A percentile compares a stretch with the other conserved stretches of the same genome.
These are phyloP conservation scores for Dipteronia dyeriana DNA, from an alignment of 345 rosid species.

Conservation along the genomic window DNA sequence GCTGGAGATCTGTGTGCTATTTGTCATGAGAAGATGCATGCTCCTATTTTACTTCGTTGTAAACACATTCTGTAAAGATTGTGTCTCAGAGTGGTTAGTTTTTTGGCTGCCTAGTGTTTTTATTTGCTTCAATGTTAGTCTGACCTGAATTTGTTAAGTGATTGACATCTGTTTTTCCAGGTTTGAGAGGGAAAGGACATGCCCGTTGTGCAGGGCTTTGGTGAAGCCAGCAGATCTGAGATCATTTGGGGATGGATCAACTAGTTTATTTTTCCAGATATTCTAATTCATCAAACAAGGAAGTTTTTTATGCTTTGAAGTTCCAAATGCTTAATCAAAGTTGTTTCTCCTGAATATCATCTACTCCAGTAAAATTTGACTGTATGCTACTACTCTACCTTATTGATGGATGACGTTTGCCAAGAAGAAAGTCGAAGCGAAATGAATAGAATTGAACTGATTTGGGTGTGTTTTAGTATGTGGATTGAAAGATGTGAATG, in stretches of 20 bases:
- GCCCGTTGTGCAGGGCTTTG: slow-evolving; percentile 96
- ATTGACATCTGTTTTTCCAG: slow-evolving; percentile 39
- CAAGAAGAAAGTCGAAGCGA: slow-evolving; percentile 14
- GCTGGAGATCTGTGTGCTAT: slow-evolving; percentile 97
- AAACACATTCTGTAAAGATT: slow-evolving; percentile 98
- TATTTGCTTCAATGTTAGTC: neutral
- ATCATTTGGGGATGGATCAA: slow-evolving; percentile 95
- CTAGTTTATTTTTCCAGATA: slow-evolving; percentile 93
- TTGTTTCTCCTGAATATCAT: slow-evolving; percentile 21
- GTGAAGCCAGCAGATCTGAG: slow-evolving; percentile 92
- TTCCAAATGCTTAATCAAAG: slow-evolving; percentile 22
- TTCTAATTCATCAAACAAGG: slow-evolving; percentile 40
- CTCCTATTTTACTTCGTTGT: slow-evolving; percentile 89
- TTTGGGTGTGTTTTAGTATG: slow-evolving; percentile 13
- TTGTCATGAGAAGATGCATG: slow-evolving; percentile 99
- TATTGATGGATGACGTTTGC: slow-evolving; percentile 10
- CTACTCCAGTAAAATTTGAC: slow-evolving; percentile 29
- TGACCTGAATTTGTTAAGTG: neutral
- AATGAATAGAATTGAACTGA: slow-evolving; percentile 20
- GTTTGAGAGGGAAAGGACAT: slow-evolving; percentile 98
- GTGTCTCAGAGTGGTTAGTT: slow-evolving; percentile 95
- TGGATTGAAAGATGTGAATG: slow-evolving; percentile 10
- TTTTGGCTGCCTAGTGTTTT: neutral
- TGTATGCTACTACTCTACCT: slow-evolving; percentile 14
- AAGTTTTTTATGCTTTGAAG: slow-evolving; percentile 24